phyloP scores from a whole-genome alignment of 805 yeast species.

The Torulaspora quercuum region DNA sequence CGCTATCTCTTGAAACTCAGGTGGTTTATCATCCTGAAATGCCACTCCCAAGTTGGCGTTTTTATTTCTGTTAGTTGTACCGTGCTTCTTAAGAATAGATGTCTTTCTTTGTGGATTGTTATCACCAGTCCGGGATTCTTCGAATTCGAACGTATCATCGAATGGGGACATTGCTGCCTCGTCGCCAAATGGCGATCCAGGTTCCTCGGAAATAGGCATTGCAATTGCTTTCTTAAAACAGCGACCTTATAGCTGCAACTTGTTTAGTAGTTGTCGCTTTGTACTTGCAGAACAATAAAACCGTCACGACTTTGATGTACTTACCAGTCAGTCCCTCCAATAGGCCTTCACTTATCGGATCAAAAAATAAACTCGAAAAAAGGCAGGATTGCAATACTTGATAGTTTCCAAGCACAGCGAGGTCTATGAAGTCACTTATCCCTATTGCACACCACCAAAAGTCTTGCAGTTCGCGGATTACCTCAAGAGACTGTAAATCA shows the following conservation, averaged over 20 bases:
- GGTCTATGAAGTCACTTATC: too few species aligned
- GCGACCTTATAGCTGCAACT: too few species aligned
- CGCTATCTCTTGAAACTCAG: slow-evolving; percentile 22
- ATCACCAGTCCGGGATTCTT: slow-evolving; percentile 13
- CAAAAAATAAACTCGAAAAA: too few species aligned
- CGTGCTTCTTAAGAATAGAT: slow-evolving; percentile 19
- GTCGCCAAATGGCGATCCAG: slow-evolving; percentile 13
- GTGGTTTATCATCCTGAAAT: slow-evolving; percentile 19
- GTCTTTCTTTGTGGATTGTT: slow-evolving; percentile 10
- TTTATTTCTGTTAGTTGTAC: slow-evolving; percentile 10
- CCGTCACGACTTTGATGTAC: too few species aligned
- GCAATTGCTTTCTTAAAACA: not conserved
- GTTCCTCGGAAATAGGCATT: slow-evolving; percentile 3
- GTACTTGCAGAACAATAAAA: too few species aligned
- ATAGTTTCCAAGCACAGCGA: too few species aligned
- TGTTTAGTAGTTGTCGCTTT: not conserved
- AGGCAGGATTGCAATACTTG: too few species aligned
- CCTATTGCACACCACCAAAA: too few species aligned
- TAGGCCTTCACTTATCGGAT: too few species aligned
- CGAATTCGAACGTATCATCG: slow-evolving; percentile 30
- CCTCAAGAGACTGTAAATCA: too few species aligned
- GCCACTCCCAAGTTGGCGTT: slow-evolving; percentile 15
- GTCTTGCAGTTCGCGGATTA: too few species aligned
- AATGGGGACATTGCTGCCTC: slow-evolving; percentile 30
- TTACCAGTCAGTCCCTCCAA: too few species aligned